Conservation (phyloP, 225 moss, liverwort and hornwort species). For the Antitrichia curtipendula region DNA sequence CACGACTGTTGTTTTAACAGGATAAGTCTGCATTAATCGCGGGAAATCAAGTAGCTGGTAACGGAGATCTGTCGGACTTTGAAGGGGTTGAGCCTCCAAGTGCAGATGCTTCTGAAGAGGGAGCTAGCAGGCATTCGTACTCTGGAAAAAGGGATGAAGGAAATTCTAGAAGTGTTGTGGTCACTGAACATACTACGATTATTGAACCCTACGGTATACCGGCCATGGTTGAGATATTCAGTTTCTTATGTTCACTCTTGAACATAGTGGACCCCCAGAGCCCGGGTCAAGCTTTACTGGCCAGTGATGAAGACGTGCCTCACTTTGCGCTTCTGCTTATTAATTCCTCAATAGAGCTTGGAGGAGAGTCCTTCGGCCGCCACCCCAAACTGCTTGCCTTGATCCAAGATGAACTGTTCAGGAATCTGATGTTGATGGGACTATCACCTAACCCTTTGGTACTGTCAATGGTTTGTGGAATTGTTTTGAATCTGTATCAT, state of each 20-base stretch:
- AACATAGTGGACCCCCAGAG: constrained; percentile 81
- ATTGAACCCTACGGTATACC: constrained; percentile 86
- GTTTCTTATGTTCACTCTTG: constrained; percentile 92
- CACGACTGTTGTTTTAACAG: background rate
- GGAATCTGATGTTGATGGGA: constrained; percentile 98
- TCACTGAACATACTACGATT: constrained; percentile 39
- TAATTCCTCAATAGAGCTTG: constrained; percentile 87
- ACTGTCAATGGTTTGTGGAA: constrained; percentile 94
- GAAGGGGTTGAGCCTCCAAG: constrained; percentile 10
- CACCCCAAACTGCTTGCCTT: constrained; percentile 84
- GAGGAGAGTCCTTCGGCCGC: constrained; percentile 69
- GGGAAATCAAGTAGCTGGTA: constrained; percentile 19
- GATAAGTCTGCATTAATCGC: constrained; percentile 8
- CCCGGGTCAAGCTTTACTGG: constrained; percentile 86
- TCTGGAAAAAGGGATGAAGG: constrained; percentile 34
- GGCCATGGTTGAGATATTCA: constrained; percentile 98
- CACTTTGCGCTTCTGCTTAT: constrained; percentile 88
- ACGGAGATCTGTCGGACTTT: constrained; percentile 14
- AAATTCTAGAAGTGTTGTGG: constrained; percentile 32
- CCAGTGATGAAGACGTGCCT: constrained; percentile 95
- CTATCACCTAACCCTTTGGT: constrained; percentile 79
- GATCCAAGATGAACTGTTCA: constrained; percentile 96
- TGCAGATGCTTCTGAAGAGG: constrained; percentile 26
- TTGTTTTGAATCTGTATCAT: constrained; percentile 91
- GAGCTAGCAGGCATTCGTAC: constrained; percentile 21